A percentile compares a stretch with the other conserved stretches of the same genome.
These are phyloP conservation scores for Botrytis hyacinthi DNA, from an alignment of 2,329 filamentous ascomycete genomes.

Conservation along the genomic window DNA sequence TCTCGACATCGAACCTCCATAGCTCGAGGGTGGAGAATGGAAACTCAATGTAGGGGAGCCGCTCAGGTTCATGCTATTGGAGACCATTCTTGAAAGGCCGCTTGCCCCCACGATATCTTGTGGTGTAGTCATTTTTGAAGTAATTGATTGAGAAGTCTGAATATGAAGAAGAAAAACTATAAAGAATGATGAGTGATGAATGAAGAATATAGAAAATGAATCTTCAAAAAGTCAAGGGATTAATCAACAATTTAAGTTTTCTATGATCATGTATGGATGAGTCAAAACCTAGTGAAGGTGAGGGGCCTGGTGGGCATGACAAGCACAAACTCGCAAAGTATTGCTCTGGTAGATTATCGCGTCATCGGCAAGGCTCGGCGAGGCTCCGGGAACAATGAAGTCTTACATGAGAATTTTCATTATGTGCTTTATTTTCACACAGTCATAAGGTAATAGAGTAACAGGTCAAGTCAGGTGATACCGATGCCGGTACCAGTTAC, in stretches of 20 bases:
- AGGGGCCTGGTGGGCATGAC: background rate
- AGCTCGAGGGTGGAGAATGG: constrained; percentile 68
- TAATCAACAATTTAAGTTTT: constrained; percentile 9
- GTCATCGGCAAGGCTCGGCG: constrained; percentile 9
- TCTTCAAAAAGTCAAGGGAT: background rate
- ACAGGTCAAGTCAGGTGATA: background rate
- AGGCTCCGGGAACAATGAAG: constrained; percentile 9
- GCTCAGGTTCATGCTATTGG: constrained; percentile 61
- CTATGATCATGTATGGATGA: constrained; percentile 11
- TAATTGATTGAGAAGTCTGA: background rate
- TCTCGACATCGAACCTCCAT: constrained; percentile 45
- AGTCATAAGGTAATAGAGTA: background rate
- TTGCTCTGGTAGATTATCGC: constrained; percentile 10
- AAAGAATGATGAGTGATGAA: background rate
- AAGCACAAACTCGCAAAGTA: constrained; percentile 12
- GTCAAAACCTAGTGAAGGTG: constrained; percentile 10
- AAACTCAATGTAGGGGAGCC: constrained; percentile 69
- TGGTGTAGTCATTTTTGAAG: constrained; percentile 27
- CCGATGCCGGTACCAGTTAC: background rate
- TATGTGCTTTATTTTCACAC: background rate
- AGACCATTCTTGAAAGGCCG: constrained; percentile 45
- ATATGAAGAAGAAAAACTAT: background rate
- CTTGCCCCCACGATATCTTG: constrained; percentile 48
- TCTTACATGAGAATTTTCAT: background rate
- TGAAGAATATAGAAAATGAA: background rate